Evolutionary conservation across 257 asterid genomes (phyloP).

Genomic region (Solanum infundibuliforme): DNA sequence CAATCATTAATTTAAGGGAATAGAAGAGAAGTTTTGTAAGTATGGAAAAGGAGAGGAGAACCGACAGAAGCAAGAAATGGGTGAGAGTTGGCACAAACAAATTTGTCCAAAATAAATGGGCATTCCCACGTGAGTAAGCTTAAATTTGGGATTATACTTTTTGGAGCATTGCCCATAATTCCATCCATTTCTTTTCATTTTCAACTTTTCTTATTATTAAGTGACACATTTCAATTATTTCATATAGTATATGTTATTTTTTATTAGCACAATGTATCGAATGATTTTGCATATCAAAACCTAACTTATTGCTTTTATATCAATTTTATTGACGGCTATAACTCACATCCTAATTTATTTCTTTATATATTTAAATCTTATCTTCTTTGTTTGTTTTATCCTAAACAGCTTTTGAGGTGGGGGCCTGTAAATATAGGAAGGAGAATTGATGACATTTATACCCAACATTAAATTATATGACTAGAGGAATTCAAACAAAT

Average conservation of each 20-base stretch:
- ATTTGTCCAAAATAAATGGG: not conserved
- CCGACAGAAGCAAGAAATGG: not conserved
- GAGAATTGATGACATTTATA: not conserved
- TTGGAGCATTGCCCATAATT: not conserved
- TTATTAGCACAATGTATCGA: not conserved
- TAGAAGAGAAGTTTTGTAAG: not conserved
- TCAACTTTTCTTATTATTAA: not conserved
- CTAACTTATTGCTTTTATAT: not conserved
- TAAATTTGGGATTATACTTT: not conserved
- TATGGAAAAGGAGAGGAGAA: not conserved
- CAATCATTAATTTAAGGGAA: not conserved
- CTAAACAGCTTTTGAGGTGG: not conserved
- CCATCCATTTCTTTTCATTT: not conserved
- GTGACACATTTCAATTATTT: not conserved
- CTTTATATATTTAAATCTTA: not conserved
- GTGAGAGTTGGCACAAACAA: not conserved
- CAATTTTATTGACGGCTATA: not conserved
- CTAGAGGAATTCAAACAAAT: not conserved
- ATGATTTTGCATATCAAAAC: not conserved
- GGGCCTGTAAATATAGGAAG: not conserved
- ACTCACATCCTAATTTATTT: not conserved
- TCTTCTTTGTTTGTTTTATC: not conserved
- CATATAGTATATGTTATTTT: not conserved
- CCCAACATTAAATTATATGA: not conserved
- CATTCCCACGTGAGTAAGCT: not conserved